Evolutionary conservation across 1,284 basidiomycete species (phyloP), one percentile per base, ranked within the genome.

Genomic region (Sparassis latifolia): DNA sequence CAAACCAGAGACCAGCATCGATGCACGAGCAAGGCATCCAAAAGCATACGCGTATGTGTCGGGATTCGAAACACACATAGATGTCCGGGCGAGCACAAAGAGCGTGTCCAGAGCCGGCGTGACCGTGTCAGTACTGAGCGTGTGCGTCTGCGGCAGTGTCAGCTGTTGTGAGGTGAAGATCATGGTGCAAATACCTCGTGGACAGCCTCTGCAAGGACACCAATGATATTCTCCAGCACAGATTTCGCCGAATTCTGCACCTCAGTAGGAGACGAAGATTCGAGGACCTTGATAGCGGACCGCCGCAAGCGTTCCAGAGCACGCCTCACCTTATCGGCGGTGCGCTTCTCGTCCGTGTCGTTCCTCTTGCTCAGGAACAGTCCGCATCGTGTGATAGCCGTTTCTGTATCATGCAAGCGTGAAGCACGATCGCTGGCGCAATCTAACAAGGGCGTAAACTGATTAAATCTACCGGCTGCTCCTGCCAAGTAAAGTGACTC

Each of bases 231-330:
- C 32, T 69, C 52, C 10, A 76, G 55, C 2, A 66, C 35, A 1
- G 48, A 43, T 30, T 44, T 53, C 4, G 58, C 56, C 30, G 49
- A 51, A 27, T 50, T 49, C 27, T 49, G 50, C 35, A 57, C 53
- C 32, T 54, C 48, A 6, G 35, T 12, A 6, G 35, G 35, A 7
- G 35, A 7, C 7, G 7, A 6, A 6, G 48, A 12, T 42, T 81
- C 80, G n/a, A 83, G 48, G 10, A 70, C 54, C 48, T 73, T 77
- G 29, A 78, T 58, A 5, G 69, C 68, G 7, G 67, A 65, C 42
- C 81, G 73, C 29, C 84, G 72, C n/a, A 82, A 59, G 50, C 78
- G 72, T 58, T 86, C 85, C 9, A 86, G 53, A 0, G 79, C 76
- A 31, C 83, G 73, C 44, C 78, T 75, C 10, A 83, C 64, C 61